Conservation (phyloP, 192 early-diverging fungal species). For the Phlyctochytrium arcticum region DNA sequence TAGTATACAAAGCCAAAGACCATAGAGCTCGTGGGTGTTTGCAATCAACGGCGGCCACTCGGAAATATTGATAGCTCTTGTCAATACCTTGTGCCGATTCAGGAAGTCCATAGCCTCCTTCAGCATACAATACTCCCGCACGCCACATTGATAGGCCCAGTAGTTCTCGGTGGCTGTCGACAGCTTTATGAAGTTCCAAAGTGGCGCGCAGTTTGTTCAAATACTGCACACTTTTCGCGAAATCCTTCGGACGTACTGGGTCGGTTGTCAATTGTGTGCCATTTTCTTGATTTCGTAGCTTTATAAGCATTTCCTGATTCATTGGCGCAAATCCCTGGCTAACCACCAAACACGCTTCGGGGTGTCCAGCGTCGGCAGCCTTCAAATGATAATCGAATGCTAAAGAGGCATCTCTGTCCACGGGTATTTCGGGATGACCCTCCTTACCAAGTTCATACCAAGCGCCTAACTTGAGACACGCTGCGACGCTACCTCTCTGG, state of each 20-base stretch:
- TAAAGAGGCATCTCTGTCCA: constrained; percentile 13
- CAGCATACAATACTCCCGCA: constrained; percentile 1
- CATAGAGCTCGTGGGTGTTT: constrained; percentile 33
- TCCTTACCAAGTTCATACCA: constrained; percentile 44
- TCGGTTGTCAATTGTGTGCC: neutral
- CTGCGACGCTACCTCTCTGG: constrained; percentile 30
- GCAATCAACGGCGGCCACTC: neutral
- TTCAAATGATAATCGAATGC: constrained; percentile 35
- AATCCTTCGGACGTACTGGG: neutral
- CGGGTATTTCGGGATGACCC: constrained; percentile 30
- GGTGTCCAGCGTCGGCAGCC: constrained; percentile 34
- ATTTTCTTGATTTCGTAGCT: neutral
- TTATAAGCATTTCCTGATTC: neutral
- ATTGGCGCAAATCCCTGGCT: constrained; percentile 27
- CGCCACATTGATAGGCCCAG: constrained; percentile 2
- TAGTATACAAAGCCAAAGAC: constrained; percentile 38
- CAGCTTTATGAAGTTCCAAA: neutral
- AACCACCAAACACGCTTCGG: constrained; percentile 44
- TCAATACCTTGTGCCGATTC: neutral
- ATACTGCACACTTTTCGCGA: neutral
- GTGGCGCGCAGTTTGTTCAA: neutral
- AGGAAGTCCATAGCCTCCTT: neutral
- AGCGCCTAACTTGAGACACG: constrained; percentile 42
- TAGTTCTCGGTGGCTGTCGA: neutral
- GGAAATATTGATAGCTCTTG: neutral